phyloP scores from a whole-genome alignment of 345 rosid species.

The sweet orange (Citrus sinensis) region DVS_A1.0 CM039161.1:23110001-23110500 shows the following conservation, averaged over 20 bases:
- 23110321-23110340: conserved; percentile 42
- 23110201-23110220: conserved; percentile 26
- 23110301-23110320: conserved; percentile 40
- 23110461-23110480: conserved; percentile 15
- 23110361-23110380: conserved; percentile 14
- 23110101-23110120: conserved; percentile 50
- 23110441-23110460: conserved; percentile 19
- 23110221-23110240: conserved; percentile 43
- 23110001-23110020: conserved; percentile 58
- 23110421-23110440: conserved; percentile 17
- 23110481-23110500: conserved; percentile 27
- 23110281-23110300: conserved; percentile 49
- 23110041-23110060: conserved; percentile 63
- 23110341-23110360: conserved; percentile 2
- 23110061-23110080: conserved; percentile 89
- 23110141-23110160: conserved; percentile 34
- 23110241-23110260: conserved; percentile 40
- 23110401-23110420: conserved; percentile 17
- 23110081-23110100: conserved; percentile 74
- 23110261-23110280: conserved; percentile 48
- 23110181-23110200: conserved; percentile 23
- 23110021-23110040: conserved; percentile 41
- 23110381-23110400: conserved; percentile 8
- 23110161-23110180: conserved; percentile 31
- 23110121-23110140: conserved; percentile 36